Evolutionary conservation across 176 grass and related monocot genomes (phyloP).

Genomic region (Aegilops bicornis): DNA sequence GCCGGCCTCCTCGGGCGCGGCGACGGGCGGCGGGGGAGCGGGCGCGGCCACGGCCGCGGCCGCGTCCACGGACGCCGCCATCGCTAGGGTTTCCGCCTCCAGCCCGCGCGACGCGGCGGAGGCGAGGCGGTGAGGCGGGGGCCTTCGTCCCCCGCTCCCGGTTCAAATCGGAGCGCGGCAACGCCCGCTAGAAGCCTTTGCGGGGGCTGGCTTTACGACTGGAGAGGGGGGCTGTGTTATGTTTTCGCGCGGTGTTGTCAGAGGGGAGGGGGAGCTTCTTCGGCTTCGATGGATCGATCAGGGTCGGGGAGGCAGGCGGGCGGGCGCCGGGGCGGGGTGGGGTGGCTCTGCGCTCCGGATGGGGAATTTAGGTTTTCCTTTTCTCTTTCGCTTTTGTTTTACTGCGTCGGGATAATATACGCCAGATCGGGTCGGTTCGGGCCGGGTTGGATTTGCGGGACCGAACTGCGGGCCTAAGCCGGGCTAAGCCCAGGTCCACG

Average conservation of each 20-base stretch:
- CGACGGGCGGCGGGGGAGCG: neutral
- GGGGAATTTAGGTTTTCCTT: slow-evolving; percentile 21
- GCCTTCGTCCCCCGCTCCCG: neutral
- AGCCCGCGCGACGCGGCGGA: neutral
- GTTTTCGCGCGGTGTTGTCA: slow-evolving; percentile 30
- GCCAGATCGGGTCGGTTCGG: neutral
- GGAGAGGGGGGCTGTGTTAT: slow-evolving; percentile 2
- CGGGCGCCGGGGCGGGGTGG: neutral
- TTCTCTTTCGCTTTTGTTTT: neutral
- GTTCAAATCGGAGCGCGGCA: slow-evolving; percentile 48
- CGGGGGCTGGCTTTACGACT: slow-evolving; percentile 8
- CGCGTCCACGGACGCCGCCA: slow-evolving; percentile 44
- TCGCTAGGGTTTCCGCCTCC: slow-evolving; percentile 35
- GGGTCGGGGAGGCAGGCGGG: slow-evolving; percentile 12
- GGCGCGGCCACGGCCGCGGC: neutral
- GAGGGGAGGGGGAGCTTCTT: slow-evolving; percentile 19
- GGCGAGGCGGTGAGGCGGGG: neutral
- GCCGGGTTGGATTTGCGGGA: neutral
- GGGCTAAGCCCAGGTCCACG: neutral
- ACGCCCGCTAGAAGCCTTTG: slow-evolving; percentile 15
- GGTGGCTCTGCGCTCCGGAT: neutral
- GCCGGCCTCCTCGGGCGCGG: slow-evolving; percentile 28
- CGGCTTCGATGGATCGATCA: slow-evolving; percentile 49
- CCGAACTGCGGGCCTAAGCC: neutral
- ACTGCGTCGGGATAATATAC: neutral